Conservation (phyloP, 306 rosid genomes). For the Cicer bijugum region DNA sequence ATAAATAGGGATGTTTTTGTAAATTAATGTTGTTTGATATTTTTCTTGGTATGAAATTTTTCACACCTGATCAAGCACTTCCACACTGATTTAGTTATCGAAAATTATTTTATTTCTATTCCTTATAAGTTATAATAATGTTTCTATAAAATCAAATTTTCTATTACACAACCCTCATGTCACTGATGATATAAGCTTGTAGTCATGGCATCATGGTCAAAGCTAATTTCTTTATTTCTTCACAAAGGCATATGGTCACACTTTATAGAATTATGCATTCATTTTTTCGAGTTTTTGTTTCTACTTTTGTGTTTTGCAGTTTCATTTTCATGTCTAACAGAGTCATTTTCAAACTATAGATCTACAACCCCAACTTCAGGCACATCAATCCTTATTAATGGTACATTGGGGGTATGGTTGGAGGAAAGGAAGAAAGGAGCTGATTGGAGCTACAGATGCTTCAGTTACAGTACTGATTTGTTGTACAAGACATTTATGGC, state of each 20-base stretch:
- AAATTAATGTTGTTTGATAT: neutral
- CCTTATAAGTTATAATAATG: neutral
- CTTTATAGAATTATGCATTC: neutral
- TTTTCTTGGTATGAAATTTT: neutral
- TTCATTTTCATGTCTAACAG: slow-evolving; percentile 10
- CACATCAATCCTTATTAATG: neutral
- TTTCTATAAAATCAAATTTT: slow-evolving; percentile 6
- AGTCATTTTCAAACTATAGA: slow-evolving; percentile 9
- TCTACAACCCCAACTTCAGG: neutral
- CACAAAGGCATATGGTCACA: neutral
- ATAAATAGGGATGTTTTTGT: neutral
- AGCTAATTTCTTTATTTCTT: slow-evolving; percentile 2
- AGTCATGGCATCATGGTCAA: slow-evolving; percentile 1
- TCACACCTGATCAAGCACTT: neutral
- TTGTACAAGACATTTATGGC: slow-evolving; percentile 11
- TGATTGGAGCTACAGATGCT: neutral
- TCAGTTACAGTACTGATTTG: neutral
- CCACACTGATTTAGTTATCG: neutral
- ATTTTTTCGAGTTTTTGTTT: neutral
- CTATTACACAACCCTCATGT: neutral
- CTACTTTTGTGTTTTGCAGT: neutral
- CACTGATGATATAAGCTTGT: neutral
- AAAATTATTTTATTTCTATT: slow-evolving; percentile 1
- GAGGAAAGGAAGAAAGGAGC: neutral
- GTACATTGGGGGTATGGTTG: neutral